These are phyloP conservation scores for Epithele typhae DNA, from an alignment of 768 basidiomycete species.

Conservation along the genomic window DNA sequence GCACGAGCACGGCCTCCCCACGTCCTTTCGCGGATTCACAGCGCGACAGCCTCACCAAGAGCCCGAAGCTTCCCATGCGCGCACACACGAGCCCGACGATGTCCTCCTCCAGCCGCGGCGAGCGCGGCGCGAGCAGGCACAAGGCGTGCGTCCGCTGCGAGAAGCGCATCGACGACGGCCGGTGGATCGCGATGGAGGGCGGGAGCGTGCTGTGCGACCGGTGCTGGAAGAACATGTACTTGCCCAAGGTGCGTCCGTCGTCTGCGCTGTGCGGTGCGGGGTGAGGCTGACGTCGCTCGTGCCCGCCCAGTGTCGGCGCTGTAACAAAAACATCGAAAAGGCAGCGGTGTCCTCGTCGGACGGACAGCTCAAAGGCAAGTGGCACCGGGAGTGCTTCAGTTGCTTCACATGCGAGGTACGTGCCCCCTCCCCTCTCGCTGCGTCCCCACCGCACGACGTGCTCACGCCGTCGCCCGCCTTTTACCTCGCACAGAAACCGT, in stretches of 20 bases:
- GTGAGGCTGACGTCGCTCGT: constrained; percentile 7
- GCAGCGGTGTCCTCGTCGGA: constrained; percentile 89
- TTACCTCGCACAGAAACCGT: constrained; percentile 57
- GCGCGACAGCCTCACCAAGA: constrained; percentile 41
- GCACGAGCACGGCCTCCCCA: constrained; percentile 25
- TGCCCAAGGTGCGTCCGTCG: constrained; percentile 67
- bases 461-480: not conserved
- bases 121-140: constrained; percentile 18
- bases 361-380: constrained; percentile 94
- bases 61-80: constrained; percentile 53
- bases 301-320: constrained; percentile 71
- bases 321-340: constrained; percentile 82
- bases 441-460: not conserved
- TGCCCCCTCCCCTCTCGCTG: constrained; percentile 2
- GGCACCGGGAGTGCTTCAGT: constrained; percentile 88
- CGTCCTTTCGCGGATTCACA: constrained; percentile 25
- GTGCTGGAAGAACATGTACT: constrained; percentile 96
- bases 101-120: constrained; percentile 21
- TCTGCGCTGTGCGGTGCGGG: not conserved
- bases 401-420: constrained; percentile 77
- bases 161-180: constrained; percentile 67
- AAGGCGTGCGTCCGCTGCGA: constrained; percentile 62
- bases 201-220: constrained; percentile 77
- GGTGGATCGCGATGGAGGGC: constrained; percentile 79
- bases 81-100: constrained; percentile 47